phyloP scores from a whole-genome alignment of 495 filamentous ascomycete genomes.

The Penicillium maclennaniae region DNA sequence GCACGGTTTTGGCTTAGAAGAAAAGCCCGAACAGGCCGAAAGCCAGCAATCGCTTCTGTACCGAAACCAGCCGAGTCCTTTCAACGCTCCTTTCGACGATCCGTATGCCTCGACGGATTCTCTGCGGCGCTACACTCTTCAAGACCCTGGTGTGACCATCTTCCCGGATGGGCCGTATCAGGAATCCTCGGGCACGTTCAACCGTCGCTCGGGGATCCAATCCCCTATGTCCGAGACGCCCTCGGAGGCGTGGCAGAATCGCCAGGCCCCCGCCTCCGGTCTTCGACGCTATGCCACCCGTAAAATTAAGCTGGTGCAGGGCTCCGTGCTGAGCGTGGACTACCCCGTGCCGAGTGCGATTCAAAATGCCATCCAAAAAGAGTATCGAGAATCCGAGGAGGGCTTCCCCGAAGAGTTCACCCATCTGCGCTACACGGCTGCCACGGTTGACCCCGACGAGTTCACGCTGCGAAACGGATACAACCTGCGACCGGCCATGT shows the following conservation, averaged over 20 bases:
- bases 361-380: slow-evolving; percentile 90
- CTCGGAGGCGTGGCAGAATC: slow-evolving; percentile 75
- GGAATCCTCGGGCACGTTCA: slow-evolving; percentile 49
- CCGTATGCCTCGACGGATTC: slow-evolving; percentile 59
- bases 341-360: slow-evolving; percentile 97
- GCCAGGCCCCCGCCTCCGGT: slow-evolving; percentile 64
- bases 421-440: slow-evolving; percentile 96
- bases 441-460: slow-evolving; percentile 96
- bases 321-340: slow-evolving; percentile 91
- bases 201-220: slow-evolving; percentile 19
- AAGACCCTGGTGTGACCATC: slow-evolving; percentile 31
- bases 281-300: slow-evolving; percentile 88
- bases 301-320: slow-evolving; percentile 94
- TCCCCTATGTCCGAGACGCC: slow-evolving; percentile 36
- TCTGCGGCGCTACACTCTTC: slow-evolving; percentile 35
- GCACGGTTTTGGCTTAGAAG: slow-evolving; percentile 27
- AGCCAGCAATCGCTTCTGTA: slow-evolving; percentile 28
- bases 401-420: slow-evolving; percentile 79
- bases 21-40: slow-evolving; percentile 26
- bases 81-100: slow-evolving; percentile 65
- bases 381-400: slow-evolving; percentile 84
- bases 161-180: slow-evolving; percentile 48
- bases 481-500: slow-evolving; percentile 96
- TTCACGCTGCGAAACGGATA: slow-evolving; percentile 98
- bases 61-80: slow-evolving; percentile 52